Conservation (phyloP, 176 grass and related monocot genomes). For the Zoysia japonica region DNA sequence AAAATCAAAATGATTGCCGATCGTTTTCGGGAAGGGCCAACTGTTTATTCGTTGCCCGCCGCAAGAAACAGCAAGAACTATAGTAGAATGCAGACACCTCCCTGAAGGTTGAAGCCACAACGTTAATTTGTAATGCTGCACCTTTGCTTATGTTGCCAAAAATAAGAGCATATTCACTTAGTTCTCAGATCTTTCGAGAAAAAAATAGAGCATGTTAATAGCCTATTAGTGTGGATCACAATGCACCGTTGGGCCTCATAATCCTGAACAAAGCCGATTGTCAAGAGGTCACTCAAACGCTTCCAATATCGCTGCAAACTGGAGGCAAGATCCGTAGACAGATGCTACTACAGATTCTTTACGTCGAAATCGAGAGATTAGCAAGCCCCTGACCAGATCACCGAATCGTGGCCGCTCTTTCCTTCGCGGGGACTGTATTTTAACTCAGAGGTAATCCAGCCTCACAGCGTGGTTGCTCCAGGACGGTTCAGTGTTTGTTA, state of each 20-base stretch:
- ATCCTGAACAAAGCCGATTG: slow-evolving; percentile 8
- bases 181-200: no score
- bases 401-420: background rate
- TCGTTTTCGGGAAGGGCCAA: background rate
- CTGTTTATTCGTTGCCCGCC: background rate
- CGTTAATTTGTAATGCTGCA: background rate
- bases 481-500: background rate
- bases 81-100: background rate
- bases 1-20: background rate
- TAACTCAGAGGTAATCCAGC: background rate
- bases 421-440: background rate
- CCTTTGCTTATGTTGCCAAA: no score
- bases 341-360: no score
- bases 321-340: background rate
- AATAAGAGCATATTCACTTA: no score
- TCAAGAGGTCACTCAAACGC: background rate
- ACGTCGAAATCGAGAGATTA: no score
- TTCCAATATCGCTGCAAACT: background rate
- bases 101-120: background rate
- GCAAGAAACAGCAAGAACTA: slow-evolving; percentile 11
- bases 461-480: background rate
- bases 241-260: no score
- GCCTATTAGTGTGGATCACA: no score
- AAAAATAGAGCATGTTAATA: no score
- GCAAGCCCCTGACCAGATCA: background rate